A percentile compares a stretch with the other conserved stretches of the same genome.
Evolutionary conservation across 2,329 filamentous ascomycete genomes (phyloP).

Genomic region (Fusarium oligoseptatum): DNA sequence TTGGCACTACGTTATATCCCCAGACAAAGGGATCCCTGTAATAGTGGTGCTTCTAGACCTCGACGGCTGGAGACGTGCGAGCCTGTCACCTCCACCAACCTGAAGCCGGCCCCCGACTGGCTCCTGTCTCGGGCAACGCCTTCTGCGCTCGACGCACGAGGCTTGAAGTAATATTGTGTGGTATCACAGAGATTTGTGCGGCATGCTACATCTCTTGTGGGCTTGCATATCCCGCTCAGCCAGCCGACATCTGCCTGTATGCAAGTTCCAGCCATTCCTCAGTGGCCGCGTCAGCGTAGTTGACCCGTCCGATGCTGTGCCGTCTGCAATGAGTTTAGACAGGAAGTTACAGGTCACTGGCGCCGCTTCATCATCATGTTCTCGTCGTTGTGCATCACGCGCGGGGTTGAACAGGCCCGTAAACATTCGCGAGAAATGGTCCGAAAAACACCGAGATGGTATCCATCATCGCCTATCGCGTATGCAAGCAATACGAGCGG

Average conservation of each 20-base stretch:
- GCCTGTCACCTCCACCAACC: conserved; percentile 7
- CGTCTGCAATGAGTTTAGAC: conserved; percentile 12
- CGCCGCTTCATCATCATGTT: conserved; percentile 32
- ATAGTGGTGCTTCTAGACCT: conserved; percentile 10
- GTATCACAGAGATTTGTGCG: conserved; percentile 18
- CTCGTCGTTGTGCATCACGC: conserved; percentile 36
- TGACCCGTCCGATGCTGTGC: conserved; percentile 15
- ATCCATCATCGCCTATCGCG: not conserved
- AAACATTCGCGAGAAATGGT: conserved; percentile 7
- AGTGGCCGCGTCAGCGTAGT: conserved; percentile 34
- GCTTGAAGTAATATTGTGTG: conserved; percentile 15
- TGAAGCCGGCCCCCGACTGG: conserved; percentile 1
- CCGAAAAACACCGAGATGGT: not conserved
- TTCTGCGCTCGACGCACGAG: not conserved
- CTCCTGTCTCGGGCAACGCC: not conserved
- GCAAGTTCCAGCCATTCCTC: conserved; percentile 17
- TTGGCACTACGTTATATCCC: not conserved
- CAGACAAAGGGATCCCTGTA: not conserved
- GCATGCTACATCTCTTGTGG: not conserved
- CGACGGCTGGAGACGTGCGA: not conserved
- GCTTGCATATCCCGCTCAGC: conserved; percentile 5
- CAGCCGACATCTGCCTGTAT: not conserved
- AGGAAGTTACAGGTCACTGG: conserved; percentile 14
- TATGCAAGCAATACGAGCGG: conserved; percentile 43
- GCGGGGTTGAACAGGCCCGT: conserved; percentile 22